These are phyloP conservation scores for Tolypocladium pustulatum DNA, from an alignment of 2,329 filamentous ascomycete species.

Conservation along the genomic window DNA sequence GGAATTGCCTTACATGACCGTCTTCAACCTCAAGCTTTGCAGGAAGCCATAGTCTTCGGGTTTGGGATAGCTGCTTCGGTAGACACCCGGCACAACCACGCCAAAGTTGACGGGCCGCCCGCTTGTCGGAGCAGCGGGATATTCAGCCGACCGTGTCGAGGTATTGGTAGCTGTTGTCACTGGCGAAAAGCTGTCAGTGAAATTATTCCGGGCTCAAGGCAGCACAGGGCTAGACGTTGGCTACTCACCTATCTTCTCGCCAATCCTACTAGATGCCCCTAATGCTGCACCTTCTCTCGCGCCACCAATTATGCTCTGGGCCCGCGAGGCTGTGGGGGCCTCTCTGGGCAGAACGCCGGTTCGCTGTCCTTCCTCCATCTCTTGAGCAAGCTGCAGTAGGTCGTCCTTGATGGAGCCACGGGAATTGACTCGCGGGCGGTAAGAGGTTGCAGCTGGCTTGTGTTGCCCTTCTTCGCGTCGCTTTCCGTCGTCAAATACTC, in stretches of 20 bases:
- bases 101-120: constrained; percentile 62
- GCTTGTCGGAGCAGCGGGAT: constrained; percentile 11
- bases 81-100: constrained; percentile 61
- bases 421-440: constrained; percentile 18
- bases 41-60: constrained; percentile 62
- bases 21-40: constrained; percentile 58
- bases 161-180: neutral
- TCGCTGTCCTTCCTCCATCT: constrained; percentile 14
- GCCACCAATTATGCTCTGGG: constrained; percentile 6
- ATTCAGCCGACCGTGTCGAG: constrained; percentile 6
- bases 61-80: constrained; percentile 72
- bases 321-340: constrained; percentile 5
- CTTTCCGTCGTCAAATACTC: constrained; percentile 10
- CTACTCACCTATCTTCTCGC: constrained; percentile 1
- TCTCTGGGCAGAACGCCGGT: constrained; percentile 8
- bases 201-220: neutral
- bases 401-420: constrained; percentile 18
- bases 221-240: neutral
- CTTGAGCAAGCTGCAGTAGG: constrained; percentile 8
- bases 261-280: neutral
- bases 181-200: neutral
- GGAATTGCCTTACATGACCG: constrained; percentile 54
- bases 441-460: constrained; percentile 9
- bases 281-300: neutral
- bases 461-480: constrained; percentile 5